Evolutionary conservation across 352 stramenopile genomes (phyloP).

Genomic region (Phytophthora sojae): DNA sequence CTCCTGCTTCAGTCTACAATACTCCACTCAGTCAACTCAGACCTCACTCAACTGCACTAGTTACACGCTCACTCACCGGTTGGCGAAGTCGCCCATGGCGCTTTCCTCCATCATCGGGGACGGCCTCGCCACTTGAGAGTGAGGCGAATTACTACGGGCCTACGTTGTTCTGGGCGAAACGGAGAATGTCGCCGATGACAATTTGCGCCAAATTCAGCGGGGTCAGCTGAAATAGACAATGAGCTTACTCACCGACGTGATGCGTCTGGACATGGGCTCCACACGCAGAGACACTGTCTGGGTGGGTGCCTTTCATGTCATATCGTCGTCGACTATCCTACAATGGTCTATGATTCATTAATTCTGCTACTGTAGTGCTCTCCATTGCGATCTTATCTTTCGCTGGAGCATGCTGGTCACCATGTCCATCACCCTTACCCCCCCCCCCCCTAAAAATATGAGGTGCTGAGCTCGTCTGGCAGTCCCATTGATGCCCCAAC

Average conservation of each 20-base stretch:
- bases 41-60: background rate
- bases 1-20: conserved; percentile 57
- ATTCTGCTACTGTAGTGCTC: no score
- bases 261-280: conserved; percentile 5
- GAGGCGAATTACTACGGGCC: background rate
- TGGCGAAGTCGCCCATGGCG: conserved; percentile 68
- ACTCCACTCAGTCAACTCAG: background rate
- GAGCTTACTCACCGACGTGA: background rate
- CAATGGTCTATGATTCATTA: no score
- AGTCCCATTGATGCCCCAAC: background rate
- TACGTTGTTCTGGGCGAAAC: conserved; percentile 26
- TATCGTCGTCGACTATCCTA: no score
- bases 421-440: background rate
- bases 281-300: background rate
- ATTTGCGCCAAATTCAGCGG: conserved; percentile 20
- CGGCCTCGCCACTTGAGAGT: background rate
- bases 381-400: conserved; percentile 1
- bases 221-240: conserved; percentile 29
- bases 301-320: background rate
- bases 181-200: conserved; percentile 22
- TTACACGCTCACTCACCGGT: conserved; percentile 38
- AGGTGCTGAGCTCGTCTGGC: background rate
- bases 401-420: background rate
- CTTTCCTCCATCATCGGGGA: conserved; percentile 59
- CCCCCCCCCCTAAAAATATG: conserved; percentile 27